phyloP scores from a whole-genome alignment of 345 rosid genomes.

The Raphanus raphanistrum region DNA sequence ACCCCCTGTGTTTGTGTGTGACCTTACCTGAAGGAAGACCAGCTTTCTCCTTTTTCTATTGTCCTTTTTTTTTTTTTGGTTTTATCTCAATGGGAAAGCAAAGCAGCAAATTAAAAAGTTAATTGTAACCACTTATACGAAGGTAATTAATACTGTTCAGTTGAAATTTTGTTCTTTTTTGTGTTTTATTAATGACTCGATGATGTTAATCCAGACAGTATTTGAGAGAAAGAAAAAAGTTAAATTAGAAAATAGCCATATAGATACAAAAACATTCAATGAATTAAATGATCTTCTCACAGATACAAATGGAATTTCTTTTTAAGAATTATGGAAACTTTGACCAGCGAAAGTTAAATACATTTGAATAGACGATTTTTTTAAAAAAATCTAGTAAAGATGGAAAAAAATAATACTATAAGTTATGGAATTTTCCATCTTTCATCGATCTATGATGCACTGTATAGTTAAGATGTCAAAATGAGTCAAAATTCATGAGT shows the following conservation, averaged over 20 bases:
- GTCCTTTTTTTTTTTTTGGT: not conserved
- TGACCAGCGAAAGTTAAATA: not conserved
- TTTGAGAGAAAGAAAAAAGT: not conserved
- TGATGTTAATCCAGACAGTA: not conserved
- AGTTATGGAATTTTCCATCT: not conserved
- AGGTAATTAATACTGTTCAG: not conserved
- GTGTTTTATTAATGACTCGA: not conserved
- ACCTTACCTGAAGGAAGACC: conserved; percentile 21
- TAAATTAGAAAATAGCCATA: not conserved
- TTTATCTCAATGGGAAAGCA: not conserved
- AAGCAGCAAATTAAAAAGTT: not conserved
- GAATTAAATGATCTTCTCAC: not conserved
- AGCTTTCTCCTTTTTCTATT: not conserved
- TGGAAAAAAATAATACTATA: not conserved
- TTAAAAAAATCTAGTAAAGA: not conserved
- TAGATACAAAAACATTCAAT: not conserved
- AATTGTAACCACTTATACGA: not conserved
- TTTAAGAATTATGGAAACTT: not conserved
- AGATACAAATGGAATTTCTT: not conserved
- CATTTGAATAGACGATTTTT: not conserved
- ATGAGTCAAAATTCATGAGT: too few species aligned
- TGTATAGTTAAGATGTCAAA: not conserved
- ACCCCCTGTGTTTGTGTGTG: not conserved
- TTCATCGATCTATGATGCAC: not conserved
- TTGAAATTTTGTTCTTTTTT: not conserved